Base-by-base conservation (phyloP, 23 red algal species). In the Gracilaria caudata region DNA sequence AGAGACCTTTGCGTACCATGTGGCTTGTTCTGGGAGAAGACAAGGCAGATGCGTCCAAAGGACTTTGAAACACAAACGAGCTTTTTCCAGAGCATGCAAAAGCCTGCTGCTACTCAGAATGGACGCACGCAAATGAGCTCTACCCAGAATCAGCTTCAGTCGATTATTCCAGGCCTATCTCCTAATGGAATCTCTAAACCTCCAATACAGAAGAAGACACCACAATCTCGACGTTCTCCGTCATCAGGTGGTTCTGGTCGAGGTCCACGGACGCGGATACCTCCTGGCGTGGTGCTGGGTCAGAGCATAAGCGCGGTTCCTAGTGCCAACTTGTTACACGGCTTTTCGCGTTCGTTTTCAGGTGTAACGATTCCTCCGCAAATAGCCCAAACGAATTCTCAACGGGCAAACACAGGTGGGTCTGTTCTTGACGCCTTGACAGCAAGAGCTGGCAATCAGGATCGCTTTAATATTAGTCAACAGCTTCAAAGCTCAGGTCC, bases 1-100 rank as follows among this genome's bases (percentile, higher is more conserved):
- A 54, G 56, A 34, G 65, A 58, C 45, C 49, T 75, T 32, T 78
- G 51, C 74, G 41, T 78, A 26, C 33, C 71, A 19, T 64, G 85
- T 30, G 85, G 85, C 37, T 36, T 89, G 13, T 77, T 75, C 35
- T 79, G 68, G 85, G 68, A 89, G 59, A 78, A 89, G 38, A 89
- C 74, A 8, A 55, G 73, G 7, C 68, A 64, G 75, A 58, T 75
- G 40, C 45, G 68, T 10, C 85, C 85, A 11, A 89, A 89, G 29
- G 85, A 89, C 19, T 73, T 61, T 44, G 51, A 36, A 20, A 73
- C 59, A 3, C 77, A 80, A 20, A 57, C 77, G 77, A 46, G 39
- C 21, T 75, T 75, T 20, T 75, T 75, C 19, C 70, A 75, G 40
- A 75, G 70, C 20, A 75, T 75, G 17, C 70, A 75, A 47, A 75